Conservation (phyloP, 495 filamentous ascomycete genomes). For the Penicillium dipodomyicola region DNA sequence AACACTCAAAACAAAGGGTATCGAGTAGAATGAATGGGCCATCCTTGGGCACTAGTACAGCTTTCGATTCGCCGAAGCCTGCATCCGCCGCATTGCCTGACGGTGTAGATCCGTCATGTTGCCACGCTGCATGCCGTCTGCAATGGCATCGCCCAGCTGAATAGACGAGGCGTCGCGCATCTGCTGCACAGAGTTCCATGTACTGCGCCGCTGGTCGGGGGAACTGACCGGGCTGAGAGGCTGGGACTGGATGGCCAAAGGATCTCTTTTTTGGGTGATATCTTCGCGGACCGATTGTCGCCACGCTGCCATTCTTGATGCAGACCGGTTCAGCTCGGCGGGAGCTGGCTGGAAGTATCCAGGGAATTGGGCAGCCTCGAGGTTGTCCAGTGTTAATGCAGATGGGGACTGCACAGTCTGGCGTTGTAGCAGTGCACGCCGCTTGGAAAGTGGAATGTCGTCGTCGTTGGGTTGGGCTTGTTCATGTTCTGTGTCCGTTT, state of each 20-base stretch:
- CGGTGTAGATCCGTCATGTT: slow-evolving; percentile 75
- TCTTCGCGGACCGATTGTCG: slow-evolving; percentile 69
- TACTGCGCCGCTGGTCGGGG: slow-evolving; percentile 22
- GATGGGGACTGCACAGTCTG: slow-evolving; percentile 26
- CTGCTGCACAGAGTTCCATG: slow-evolving; percentile 30
- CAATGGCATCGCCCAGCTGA: slow-evolving; percentile 54
- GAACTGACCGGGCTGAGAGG: slow-evolving; percentile 12
- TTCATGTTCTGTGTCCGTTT: slow-evolving; percentile 26
- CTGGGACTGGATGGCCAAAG: slow-evolving; percentile 25
- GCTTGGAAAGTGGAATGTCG: slow-evolving; percentile 71
- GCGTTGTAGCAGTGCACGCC: slow-evolving; percentile 52
- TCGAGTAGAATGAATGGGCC: slow-evolving; percentile 16
- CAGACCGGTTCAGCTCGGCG: slow-evolving; percentile 44
- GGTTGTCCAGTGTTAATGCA: slow-evolving; percentile 13
- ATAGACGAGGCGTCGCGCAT: slow-evolving; percentile 32
- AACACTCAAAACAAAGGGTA: slow-evolving; percentile 17
- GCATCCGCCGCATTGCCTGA: slow-evolving; percentile 80
- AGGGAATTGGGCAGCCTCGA: slow-evolving; percentile 20
- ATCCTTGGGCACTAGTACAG: slow-evolving; percentile 13
- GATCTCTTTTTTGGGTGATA: slow-evolving; percentile 42
- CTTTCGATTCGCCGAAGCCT: slow-evolving; percentile 61
- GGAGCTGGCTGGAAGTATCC: background rate
- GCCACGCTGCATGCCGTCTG: slow-evolving; percentile 72
- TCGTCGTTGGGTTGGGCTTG: slow-evolving; percentile 41
- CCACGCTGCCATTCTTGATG: slow-evolving; percentile 70